These are phyloP conservation scores for Torulaspora delbrueckii DNA, from an alignment of 805 yeast species.

Conservation along the genomic window DNA sequence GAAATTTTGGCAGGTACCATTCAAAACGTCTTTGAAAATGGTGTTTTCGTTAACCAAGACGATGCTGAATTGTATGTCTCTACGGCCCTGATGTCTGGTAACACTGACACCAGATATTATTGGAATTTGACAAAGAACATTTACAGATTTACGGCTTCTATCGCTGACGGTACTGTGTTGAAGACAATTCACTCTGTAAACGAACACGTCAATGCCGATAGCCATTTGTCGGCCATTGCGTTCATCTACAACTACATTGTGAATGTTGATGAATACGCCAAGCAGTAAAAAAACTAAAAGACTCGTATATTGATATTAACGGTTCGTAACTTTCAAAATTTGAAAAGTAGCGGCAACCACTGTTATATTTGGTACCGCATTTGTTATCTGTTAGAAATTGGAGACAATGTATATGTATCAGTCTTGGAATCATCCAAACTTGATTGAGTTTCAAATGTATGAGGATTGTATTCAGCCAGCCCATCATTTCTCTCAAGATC, in stretches of 20 bases:
- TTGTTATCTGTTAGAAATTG: background rate
- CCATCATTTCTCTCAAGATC: conserved; percentile 4
- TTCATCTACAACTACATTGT: conserved; percentile 49
- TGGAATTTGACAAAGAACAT: conserved; percentile 53
- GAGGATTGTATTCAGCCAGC: background rate
- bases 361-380: background rate
- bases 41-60: conserved; percentile 31
- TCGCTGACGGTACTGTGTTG: conserved; percentile 15
- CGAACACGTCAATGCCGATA: conserved; percentile 50
- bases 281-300: background rate
- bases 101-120: conserved; percentile 59
- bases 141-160: conserved; percentile 42
- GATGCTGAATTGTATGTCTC: conserved; percentile 36
- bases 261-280: conserved; percentile 27
- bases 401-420: background rate
- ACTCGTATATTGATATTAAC: background rate
- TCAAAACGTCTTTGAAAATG: conserved; percentile 51
- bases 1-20: conserved; percentile 46
- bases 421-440: conserved; percentile 1
- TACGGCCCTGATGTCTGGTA: conserved; percentile 52
- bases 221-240: conserved; percentile 57
- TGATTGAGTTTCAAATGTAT: background rate
- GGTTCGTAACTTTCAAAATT: background rate
- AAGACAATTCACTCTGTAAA: conserved; percentile 56
- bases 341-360: background rate